Base-by-base conservation (phyloP, 2,329 filamentous ascomycete species). In the Rhinocladiella mackenziei region DNA sequence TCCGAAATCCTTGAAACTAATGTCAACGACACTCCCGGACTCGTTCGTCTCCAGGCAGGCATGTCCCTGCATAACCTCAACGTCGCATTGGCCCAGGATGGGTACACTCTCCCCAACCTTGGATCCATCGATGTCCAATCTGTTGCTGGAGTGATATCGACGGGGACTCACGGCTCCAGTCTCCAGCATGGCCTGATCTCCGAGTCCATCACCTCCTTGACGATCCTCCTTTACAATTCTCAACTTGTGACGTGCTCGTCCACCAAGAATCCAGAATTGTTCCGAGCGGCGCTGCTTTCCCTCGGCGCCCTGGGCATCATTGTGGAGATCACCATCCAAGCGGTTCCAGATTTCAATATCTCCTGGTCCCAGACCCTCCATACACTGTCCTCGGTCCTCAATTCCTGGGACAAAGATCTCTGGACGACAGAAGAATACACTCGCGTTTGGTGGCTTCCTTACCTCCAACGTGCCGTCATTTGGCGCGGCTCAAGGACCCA, bases 381-480 rank as follows among this genome's bases (percentile, higher is more conserved):
- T 50, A 67, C 80, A 1, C 82, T 96, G 50, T 62, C 71, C 32
- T 74, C 78, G 33, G 76, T 95, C 51, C 72, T 94, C 35, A 70
- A 74, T 8, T 73, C 77, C 5, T 97, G 92, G 88, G 67, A 81
- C 13, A 73, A 70, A 5, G 76, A 76, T 23, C 73, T 97, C 10
- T 97, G 92, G 91, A 86, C 79, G 1, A 77, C 81, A 50, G 80
- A 83, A 50, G 89, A 97, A 65, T 98, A 91, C 60, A 87, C 94
- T 18, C 78, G 92, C 19, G 88, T 96, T 19, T 98, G 92, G 91
- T 98, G 92, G 92, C 82, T 95, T 62, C 92, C 92, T 0, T 95
- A 97, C 68, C 88, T 86, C 61, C 80, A 87, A 43, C 79, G 87
- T 33, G 88, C 87, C 0, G 86, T 97, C 35, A 78, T 94, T 33